A percentile compares a stretch with the other conserved stretches of the same genome.
These are phyloP conservation scores for Trichosporon sp. DNA, from an alignment of 1,284 basidiomycete species.

Conservation along the genomic window DNA sequence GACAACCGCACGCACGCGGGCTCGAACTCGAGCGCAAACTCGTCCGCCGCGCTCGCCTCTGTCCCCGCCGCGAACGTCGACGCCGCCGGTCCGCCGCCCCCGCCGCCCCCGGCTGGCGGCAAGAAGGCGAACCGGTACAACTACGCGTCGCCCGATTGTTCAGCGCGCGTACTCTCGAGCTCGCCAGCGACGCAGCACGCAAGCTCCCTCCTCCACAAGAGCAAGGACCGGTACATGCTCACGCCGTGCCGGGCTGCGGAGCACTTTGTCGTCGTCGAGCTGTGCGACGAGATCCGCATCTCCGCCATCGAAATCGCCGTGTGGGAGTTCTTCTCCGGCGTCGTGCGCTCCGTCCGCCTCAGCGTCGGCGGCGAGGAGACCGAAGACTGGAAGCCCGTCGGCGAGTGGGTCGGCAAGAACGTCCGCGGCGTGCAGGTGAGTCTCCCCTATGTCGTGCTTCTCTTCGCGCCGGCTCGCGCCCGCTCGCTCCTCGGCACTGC, in stretches of 20 bases:
- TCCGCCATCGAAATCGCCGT: conserved; percentile 95
- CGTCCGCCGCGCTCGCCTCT: background rate
- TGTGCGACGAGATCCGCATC: conserved; percentile 94
- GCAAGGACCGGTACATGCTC: conserved; percentile 95
- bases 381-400: conserved; percentile 53
- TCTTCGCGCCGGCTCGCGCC: background rate
- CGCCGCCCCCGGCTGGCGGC: conserved; percentile 9
- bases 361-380: conserved; percentile 67
- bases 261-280: conserved; percentile 89
- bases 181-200: conserved; percentile 80
- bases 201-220: conserved; percentile 76
- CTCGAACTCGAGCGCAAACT: background rate
- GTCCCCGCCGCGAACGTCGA: background rate
- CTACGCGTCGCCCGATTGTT: conserved; percentile 89
- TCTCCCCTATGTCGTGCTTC: conserved; percentile 8
- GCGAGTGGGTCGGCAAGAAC: conserved; percentile 81
- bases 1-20: background rate
- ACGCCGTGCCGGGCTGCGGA: conserved; percentile 71
- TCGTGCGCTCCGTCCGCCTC: conserved; percentile 87
- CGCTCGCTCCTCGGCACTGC: background rate
- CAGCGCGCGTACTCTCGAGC: conserved; percentile 79
- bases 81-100: background rate
- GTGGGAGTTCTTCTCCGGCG: conserved; percentile 96
- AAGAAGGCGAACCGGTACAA: conserved; percentile 66
- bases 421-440: conserved; percentile 84